Evolutionary conservation across 2,329 filamentous ascomycete genomes (phyloP), one percentile per base, ranked within the genome.

Genomic region (Zymoseptoria pseudotritici): DNA sequence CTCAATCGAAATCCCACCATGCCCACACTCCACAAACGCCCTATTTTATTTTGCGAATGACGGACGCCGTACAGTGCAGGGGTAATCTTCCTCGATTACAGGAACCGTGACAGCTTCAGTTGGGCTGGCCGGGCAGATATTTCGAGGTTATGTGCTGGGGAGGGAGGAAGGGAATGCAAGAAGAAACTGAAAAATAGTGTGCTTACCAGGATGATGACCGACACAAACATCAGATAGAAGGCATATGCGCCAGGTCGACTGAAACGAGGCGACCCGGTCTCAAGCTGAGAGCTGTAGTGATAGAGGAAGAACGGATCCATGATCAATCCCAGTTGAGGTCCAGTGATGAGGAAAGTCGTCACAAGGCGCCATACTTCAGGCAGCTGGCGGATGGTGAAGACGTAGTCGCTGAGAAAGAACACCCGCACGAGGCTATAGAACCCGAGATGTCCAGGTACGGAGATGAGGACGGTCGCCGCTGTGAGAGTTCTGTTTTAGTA

Each of bases 241-340:
- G 94, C 80, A 68, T 94, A 83, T 72, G 94, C 89, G 71, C 90
- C 91, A 60, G 88, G 88, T 66, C 83, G 81, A 50, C 80, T 77
- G 73, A 96, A 93, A 61, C 89, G 85, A 57, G 86, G 77, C 63
- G 88, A 89, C 65, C 82, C 81, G 50, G 76, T 82, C 78, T 96
- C 92, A 55, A 96, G 78, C 65, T 86, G 83, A 71, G 83, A 88
- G 67, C 88, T 78, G 76, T 94, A 95, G 64, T 83, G 86, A 78
- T 87, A 96, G 65, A 94, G 73, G 70, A 90, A 88, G 77, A 90
- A 91, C 51, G 89, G 86, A 72, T 92, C 88, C 71, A 91, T 78
- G 58, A 91, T 70, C 66, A 91, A 84, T 54, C 77, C 74, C 62
- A 86, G 71, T 49, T 77, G 74, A 10, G 76, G 75, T 55, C 82